Conservation (phyloP, 2,329 filamentous ascomycete genomes). For the Aspergillus udagawae region DNA sequence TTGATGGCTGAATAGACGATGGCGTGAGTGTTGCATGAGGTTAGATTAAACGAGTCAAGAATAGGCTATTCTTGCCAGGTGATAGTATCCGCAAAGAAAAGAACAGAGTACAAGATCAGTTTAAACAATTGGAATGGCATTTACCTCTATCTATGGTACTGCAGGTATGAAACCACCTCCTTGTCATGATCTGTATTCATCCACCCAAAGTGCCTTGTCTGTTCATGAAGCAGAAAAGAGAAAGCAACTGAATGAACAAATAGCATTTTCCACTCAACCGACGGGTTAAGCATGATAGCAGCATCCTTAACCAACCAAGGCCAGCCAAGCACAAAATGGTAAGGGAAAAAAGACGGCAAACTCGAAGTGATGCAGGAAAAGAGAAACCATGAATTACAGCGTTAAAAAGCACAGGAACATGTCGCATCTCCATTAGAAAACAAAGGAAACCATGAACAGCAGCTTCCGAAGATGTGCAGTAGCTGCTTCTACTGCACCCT, state of each 20-base stretch:
- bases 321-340: constrained; percentile 33
- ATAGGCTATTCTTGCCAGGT: background rate
- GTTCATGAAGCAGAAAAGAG: constrained; percentile 17
- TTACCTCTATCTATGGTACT: constrained; percentile 34
- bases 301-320: constrained; percentile 37
- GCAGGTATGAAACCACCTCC: constrained; percentile 28
- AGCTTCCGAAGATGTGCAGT: constrained; percentile 5
- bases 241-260: constrained; percentile 27
- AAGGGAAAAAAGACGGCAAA: constrained; percentile 26
- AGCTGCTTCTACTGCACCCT: constrained; percentile 12
- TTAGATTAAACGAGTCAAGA: background rate
- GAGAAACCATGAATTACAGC: constrained; percentile 33
- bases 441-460: constrained; percentile 36
- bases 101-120: constrained; percentile 2
- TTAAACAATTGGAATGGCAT: constrained; percentile 24
- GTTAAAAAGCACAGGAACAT: constrained; percentile 33
- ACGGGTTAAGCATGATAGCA: constrained; percentile 33
- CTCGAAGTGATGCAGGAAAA: constrained; percentile 21
- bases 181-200: constrained; percentile 28
- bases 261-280: constrained; percentile 36
- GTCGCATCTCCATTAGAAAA: constrained; percentile 35
- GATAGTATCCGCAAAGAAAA: background rate
- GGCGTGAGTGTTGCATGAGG: background rate
- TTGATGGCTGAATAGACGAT: too few species aligned
- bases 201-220: constrained; percentile 22